Conservation (phyloP, 2,329 filamentous ascomycete genomes). For the Aspergillus sp. region DNA sequence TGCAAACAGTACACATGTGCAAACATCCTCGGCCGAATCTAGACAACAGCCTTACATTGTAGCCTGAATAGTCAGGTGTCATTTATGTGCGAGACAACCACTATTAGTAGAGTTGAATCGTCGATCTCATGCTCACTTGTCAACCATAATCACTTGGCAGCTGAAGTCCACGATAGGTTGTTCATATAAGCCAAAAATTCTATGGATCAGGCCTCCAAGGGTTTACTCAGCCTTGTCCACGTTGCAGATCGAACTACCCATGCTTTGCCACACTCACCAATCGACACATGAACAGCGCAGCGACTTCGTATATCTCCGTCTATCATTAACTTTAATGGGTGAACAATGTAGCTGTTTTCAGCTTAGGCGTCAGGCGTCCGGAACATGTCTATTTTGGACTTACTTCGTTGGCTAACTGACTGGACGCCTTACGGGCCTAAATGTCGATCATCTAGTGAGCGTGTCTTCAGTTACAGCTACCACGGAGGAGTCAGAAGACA, state of each 20-base stretch:
- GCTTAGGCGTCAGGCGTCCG: neutral
- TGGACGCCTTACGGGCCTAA: neutral
- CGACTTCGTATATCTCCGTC: neutral
- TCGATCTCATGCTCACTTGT: neutral
- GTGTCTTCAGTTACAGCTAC: neutral
- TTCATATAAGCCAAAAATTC: no score
- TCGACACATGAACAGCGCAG: neutral
- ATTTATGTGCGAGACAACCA: neutral
- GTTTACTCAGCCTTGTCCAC: neutral
- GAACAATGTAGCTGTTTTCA: neutral
- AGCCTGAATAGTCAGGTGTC: neutral
- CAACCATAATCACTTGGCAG: no score
- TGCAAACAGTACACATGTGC: conserved; percentile 6
- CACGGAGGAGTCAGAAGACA: neutral
- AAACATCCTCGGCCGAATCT: neutral
- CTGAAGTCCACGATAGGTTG: no score
- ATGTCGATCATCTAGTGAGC: neutral
- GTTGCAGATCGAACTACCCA: neutral
- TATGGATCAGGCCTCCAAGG: neutral
- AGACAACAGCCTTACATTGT: neutral
- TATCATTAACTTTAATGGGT: no score
- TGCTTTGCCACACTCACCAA: neutral
- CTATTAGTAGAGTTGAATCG: no score
- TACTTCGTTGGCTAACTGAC: neutral
- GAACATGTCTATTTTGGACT: neutral